These are phyloP conservation scores for Botrytis medusae DNA, from an alignment of 2,329 filamentous ascomycete species.

Conservation along the genomic window DNA sequence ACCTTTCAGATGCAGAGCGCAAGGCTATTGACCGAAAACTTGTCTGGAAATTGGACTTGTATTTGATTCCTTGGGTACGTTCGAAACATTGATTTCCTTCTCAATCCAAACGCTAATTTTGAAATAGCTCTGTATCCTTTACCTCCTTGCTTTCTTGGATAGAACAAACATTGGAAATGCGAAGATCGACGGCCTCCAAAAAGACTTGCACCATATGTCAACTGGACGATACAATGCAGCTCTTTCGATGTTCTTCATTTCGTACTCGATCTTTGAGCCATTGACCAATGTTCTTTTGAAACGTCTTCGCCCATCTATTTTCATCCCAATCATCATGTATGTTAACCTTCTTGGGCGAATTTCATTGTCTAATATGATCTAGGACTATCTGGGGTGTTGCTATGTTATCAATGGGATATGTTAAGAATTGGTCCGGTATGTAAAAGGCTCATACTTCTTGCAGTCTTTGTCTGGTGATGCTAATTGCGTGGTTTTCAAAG, in stretches of 20 bases:
- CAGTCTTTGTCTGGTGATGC: background rate
- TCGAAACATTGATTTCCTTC: background rate
- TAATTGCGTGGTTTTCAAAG: background rate
- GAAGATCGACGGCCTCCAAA: conserved; percentile 60
- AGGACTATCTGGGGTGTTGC: conserved; percentile 64
- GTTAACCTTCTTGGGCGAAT: conserved; percentile 37
- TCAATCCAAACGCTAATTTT: background rate
- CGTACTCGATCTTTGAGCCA: conserved; percentile 77
- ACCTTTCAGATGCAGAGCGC: conserved; percentile 61
- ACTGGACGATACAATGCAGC: conserved; percentile 69
- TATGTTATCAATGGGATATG: conserved; percentile 56
- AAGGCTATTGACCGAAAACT: conserved; percentile 60
- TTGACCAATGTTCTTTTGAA: conserved; percentile 73
- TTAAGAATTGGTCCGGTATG: conserved; percentile 34
- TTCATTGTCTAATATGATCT: background rate
- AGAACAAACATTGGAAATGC: conserved; percentile 80
- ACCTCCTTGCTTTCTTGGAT: conserved; percentile 72
- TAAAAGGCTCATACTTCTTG: background rate
- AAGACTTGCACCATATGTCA: conserved; percentile 58
- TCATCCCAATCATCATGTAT: conserved; percentile 79
- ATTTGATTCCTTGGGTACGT: conserved; percentile 58
- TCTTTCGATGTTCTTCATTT: conserved; percentile 83
- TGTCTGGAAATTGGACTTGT: conserved; percentile 60
- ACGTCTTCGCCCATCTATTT: conserved; percentile 70
- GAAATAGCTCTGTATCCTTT: conserved; percentile 65